Base-by-base conservation (phyloP, 345 rosid genomes). In the Salix exigua region DNA sequence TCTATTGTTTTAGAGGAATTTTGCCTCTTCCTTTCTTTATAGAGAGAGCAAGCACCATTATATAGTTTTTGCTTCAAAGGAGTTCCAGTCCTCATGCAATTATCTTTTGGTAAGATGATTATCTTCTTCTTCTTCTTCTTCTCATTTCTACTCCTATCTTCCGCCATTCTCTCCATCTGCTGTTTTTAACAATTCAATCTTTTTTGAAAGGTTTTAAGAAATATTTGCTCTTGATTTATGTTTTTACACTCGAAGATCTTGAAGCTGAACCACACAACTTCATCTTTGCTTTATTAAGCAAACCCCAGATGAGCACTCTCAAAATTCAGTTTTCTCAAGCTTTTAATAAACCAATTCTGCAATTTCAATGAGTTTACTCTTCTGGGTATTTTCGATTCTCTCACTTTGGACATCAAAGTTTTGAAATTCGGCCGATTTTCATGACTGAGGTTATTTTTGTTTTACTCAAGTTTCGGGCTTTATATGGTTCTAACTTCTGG, bases 51-150 rank as follows among this genome's bases (percentile, higher is more conserved):
- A n/a, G 23, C 33, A 31, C 17, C 11, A 62, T 77, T 38, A 6
- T 53, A 44, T 58, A 70, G n/a, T 33, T 7, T 72, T 35, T 23
- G 38, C 31, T 48, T 31, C n/a, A 46, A 10, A 48, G 63, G 33
- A 42, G 30, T 28, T 60, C 60, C 79, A 60, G 51, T 68, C 42
- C 26, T 77, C 68, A 80, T 80, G 82, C 75, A 75, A 53, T 70
- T 79, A 0, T 71, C 82, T 64, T 40, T 38, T 40, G 79, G 82
- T 80, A 74, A 38, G 46, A 7, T 65, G 13, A 12, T 23, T 26
- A 7, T 61, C 10, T 11, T 17, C 68, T 48, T 79, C 60, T n/a
- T n/a, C n/a, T 28, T 28, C 33, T 33, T 35, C 37, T 77, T 55
- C 62, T n/a, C 25, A 64, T 21, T 10, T 42, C 25, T 8, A 11